A percentile compares a stretch with the other conserved stretches of the same genome.
Conservation (phyloP, 2,329 filamentous ascomycete species). For the Fusarium lateritium region DNA sequence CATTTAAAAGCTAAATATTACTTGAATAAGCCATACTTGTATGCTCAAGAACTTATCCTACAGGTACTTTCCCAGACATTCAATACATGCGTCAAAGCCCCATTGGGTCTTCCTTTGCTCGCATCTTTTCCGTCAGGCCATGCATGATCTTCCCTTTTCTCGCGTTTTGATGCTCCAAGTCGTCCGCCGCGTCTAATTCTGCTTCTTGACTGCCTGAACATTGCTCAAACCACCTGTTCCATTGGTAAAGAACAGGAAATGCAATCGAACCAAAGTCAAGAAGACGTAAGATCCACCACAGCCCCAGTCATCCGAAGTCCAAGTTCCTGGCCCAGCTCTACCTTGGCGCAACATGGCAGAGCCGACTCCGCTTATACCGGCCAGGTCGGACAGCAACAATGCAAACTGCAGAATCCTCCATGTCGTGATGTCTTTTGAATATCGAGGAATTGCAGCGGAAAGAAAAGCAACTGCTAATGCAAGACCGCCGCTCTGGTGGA, state of each 20-base stretch:
- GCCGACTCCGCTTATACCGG: constrained; percentile 12
- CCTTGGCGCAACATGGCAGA: constrained; percentile 11
- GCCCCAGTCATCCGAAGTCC: constrained; percentile 21
- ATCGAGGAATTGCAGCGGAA: constrained; percentile 10
- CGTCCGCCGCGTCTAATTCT: background rate
- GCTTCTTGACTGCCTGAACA: background rate
- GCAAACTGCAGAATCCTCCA: constrained; percentile 23
- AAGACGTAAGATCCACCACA: constrained; percentile 18
- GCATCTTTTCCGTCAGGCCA: too few species aligned
- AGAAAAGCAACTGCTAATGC: constrained; percentile 14
- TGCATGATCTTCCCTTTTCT: too few species aligned
- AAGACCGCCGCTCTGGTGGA: constrained; percentile 25
- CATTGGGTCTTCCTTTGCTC: too few species aligned
- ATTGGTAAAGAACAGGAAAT: constrained; percentile 3
- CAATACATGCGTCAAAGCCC: too few species aligned
- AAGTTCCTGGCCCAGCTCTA: background rate
- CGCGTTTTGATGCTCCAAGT: too few species aligned
- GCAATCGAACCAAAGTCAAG: constrained; percentile 13
- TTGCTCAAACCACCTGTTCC: background rate
- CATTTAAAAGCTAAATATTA: too few species aligned
- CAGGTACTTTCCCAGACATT: too few species aligned
- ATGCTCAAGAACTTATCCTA: too few species aligned
- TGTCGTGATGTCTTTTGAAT: constrained; percentile 3
- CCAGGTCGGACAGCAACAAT: constrained; percentile 16
- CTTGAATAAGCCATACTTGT: too few species aligned